A percentile compares a stretch with the other conserved stretches of the same genome.
Conservation (phyloP, 2,329 filamentous ascomycete genomes). For the Diaporthe sp. region DNA sequence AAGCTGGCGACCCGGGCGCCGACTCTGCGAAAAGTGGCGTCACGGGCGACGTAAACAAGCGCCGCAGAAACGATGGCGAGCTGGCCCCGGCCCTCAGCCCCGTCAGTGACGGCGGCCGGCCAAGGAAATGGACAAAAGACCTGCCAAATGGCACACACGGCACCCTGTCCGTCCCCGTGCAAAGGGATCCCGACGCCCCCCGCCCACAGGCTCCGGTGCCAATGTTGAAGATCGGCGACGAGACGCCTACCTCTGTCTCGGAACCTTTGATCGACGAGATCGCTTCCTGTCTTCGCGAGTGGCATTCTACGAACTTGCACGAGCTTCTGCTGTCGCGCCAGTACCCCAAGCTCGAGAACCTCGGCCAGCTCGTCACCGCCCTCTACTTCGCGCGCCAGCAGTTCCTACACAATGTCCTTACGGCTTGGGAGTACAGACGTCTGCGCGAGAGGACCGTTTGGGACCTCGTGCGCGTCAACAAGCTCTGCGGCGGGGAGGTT, state of each 20-base stretch:
- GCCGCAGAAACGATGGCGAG: conserved; percentile 52
- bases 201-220: conserved; percentile 94
- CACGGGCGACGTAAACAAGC: conserved; percentile 51
- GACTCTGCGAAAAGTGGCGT: conserved; percentile 71
- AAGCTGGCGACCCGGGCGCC: conserved; percentile 52
- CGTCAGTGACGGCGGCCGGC: conserved; percentile 40
- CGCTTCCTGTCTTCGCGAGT: conserved; percentile 94
- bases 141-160: conserved; percentile 57
- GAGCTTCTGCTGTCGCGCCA: conserved; percentile 87
- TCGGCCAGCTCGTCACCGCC: conserved; percentile 84
- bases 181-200: conserved; percentile 75
- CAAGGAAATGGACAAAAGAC: conserved; percentile 47
- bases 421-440: conserved; percentile 82
- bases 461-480: conserved; percentile 95
- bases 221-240: conserved; percentile 97
- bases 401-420: conserved; percentile 94
- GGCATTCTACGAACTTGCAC: conserved; percentile 98
- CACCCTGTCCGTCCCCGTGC: conserved; percentile 62
- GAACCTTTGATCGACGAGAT: conserved; percentile 98
- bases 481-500: conserved; percentile 91
- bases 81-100: conserved; percentile 42
- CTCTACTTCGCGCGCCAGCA: conserved; percentile 90
- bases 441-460: conserved; percentile 93
- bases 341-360: conserved; percentile 84
- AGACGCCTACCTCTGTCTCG: conserved; percentile 88